phyloP scores from a whole-genome alignment of 805 yeast genomes.

The Saturnispora bothae region DNA sequence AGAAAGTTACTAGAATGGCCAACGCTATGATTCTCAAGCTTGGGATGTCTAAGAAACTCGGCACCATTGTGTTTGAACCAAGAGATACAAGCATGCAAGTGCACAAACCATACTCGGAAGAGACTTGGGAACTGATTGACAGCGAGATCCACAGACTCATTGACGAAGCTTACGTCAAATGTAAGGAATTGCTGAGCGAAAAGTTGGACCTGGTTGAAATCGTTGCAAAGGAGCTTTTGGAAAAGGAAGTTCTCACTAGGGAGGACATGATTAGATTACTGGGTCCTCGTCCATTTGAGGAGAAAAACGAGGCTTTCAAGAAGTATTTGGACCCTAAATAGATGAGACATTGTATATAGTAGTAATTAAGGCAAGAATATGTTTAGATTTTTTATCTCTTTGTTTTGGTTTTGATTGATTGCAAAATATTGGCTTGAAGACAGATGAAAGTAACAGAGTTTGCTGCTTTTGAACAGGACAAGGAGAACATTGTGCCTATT shows the following conservation, averaged over 20 bases:
- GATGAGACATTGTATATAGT: too few species aligned
- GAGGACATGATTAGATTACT: conserved; percentile 84
- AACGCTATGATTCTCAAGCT: conserved; percentile 82
- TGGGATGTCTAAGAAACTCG: conserved; percentile 86
- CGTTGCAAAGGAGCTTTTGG: conserved; percentile 78
- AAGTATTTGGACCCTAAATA: conserved; percentile 39
- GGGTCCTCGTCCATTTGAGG: conserved; percentile 89
- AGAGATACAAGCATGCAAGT: conserved; percentile 42
- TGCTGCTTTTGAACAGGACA: conserved; percentile 42
- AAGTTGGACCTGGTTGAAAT: conserved; percentile 67
- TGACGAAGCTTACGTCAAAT: conserved; percentile 59
- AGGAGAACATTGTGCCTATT: conserved; percentile 66
- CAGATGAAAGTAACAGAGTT: conserved; percentile 17
- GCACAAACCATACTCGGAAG: conserved; percentile 78
- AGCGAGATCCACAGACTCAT: conserved; percentile 73
- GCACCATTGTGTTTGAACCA: conserved; percentile 72
- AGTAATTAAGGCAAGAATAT: too few species aligned
- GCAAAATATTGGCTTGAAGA: too few species aligned
- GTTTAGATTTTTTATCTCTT: neutral
- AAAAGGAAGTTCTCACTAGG: conserved; percentile 84
- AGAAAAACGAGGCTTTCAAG: conserved; percentile 83
- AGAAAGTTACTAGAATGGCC: conserved; percentile 91
- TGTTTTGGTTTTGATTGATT: neutral
- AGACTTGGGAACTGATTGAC: conserved; percentile 74
- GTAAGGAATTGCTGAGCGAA: conserved; percentile 57